A percentile compares a stretch with the other conserved stretches of the same genome.
Evolutionary conservation across 169 alveolate species (phyloP).

Genomic region (Plasmodium gonderi): DNA sequence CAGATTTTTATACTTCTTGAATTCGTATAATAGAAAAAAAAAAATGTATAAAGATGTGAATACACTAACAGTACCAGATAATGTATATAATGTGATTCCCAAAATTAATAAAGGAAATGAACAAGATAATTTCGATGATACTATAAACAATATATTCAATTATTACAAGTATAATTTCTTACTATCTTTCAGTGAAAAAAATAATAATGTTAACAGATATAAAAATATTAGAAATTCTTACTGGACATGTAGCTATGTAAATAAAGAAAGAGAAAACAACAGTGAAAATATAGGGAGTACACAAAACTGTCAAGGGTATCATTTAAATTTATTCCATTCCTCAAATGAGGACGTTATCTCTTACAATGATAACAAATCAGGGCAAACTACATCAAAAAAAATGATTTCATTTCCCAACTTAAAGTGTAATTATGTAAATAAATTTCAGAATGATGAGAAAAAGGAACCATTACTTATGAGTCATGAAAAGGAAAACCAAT

Average conservation of each 20-base stretch:
- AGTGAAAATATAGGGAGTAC: background rate
- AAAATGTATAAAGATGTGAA: slow-evolving; percentile 58
- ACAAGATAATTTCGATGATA: slow-evolving; percentile 12
- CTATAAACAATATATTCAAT: slow-evolving; percentile 38
- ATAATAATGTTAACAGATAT: background rate
- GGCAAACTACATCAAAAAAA: background rate
- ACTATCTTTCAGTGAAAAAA: slow-evolving; percentile 41
- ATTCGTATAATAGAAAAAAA: slow-evolving; percentile 47
- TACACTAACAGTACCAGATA: slow-evolving; percentile 46
- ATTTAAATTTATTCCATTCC: background rate
- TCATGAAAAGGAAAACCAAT: slow-evolving; percentile 12
- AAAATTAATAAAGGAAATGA: slow-evolving; percentile 42
- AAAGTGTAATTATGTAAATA: slow-evolving; percentile 22
- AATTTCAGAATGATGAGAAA: slow-evolving; percentile 42
- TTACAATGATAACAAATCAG: background rate
- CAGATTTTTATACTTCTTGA: background rate
- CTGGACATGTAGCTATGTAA: background rate
- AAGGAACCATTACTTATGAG: slow-evolving; percentile 48
- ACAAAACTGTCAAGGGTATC: background rate
- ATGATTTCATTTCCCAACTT: background rate
- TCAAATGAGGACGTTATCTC: background rate
- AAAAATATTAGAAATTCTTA: background rate
- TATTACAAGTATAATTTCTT: slow-evolving; percentile 62
- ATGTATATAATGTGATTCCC: slow-evolving; percentile 65
- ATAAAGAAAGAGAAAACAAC: background rate